Evolutionary conservation across 306 rosid species (phyloP).

Genomic region (Crotalaria pallida): DNA sequence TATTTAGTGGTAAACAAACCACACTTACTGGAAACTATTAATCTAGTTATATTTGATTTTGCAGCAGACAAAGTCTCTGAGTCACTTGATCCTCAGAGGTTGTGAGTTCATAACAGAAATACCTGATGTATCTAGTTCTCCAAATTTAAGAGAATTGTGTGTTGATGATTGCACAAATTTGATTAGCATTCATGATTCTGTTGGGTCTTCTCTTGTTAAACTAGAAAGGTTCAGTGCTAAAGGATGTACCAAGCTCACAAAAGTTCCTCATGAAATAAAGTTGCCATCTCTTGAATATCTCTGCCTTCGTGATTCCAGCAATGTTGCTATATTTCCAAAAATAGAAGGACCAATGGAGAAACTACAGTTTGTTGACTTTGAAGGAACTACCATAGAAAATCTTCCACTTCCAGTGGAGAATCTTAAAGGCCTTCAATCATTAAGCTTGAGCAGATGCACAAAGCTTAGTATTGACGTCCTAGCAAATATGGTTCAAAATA

Average conservation of each 20-base stretch:
- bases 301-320: neutral
- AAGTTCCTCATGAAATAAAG: neutral
- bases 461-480: neutral
- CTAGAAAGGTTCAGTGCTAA: neutral
- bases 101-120: neutral
- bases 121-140: neutral
- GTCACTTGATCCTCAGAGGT: neutral
- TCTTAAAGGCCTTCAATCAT: neutral
- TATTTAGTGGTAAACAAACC: neutral
- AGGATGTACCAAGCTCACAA: neutral
- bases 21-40: neutral
- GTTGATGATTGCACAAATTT: neutral
- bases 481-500: neutral
- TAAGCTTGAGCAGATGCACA: neutral
- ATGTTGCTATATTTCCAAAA: neutral
- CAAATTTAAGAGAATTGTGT: neutral
- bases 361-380: neutral
- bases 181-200: neutral
- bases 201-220: neutral
- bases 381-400: neutral
- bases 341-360: neutral
- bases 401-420: neutral
- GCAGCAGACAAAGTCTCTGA: neutral
- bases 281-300: neutral
- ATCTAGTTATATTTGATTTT: neutral